These are phyloP conservation scores for Emmonsia crescens DNA, from an alignment of 2,329 filamentous ascomycete species.

Conservation along the genomic window DNA sequence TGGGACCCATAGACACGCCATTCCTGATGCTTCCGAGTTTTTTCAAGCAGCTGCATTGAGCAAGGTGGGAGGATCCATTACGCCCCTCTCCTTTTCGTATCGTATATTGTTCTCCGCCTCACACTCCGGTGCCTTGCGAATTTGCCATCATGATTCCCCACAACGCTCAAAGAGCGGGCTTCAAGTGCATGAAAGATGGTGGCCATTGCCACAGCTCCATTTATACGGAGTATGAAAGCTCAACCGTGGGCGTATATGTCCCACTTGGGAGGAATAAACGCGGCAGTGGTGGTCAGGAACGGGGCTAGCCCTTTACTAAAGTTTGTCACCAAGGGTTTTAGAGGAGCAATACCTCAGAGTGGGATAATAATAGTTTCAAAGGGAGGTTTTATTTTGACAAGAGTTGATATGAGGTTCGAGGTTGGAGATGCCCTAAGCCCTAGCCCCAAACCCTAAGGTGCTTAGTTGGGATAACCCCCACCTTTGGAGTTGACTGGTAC, in stretches of 20 bases:
- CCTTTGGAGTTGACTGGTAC: neutral
- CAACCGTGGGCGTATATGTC: neutral
- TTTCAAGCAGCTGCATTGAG: neutral
- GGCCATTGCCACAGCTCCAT: neutral
- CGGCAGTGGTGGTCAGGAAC: neutral
- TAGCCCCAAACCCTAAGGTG: constrained; percentile 4
- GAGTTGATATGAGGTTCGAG: neutral
- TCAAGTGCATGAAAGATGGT: neutral
- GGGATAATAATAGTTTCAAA: too few relatives aligned
- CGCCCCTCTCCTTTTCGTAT: neutral
- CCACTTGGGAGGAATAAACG: neutral
- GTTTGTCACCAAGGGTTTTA: too few relatives aligned
- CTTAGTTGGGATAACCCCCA: neutral
- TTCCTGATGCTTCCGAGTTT: neutral
- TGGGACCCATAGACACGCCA: neutral
- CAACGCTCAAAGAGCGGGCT: neutral
- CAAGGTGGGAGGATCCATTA: neutral
- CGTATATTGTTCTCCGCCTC: too few relatives aligned
- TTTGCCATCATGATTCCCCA: neutral
- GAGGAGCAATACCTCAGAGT: too few relatives aligned
- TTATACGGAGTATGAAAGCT: neutral
- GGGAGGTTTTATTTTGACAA: too few relatives aligned
- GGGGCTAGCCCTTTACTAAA: too few relatives aligned
- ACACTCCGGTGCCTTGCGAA: neutral
- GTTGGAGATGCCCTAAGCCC: neutral